Base-by-base conservation (phyloP, 805 yeast genomes). In the Kurtzmaniella fragi region DNA sequence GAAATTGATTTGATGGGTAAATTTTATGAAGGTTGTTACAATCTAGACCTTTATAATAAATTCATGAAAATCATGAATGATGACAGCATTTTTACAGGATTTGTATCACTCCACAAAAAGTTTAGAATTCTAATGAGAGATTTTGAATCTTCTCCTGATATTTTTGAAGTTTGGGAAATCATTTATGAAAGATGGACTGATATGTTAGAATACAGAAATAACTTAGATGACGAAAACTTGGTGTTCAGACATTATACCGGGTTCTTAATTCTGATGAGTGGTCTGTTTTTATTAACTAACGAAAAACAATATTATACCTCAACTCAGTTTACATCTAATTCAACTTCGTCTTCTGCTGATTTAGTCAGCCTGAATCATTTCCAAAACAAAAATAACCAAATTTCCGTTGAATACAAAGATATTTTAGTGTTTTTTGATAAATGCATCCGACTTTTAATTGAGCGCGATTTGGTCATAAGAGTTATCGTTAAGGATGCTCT, bases 401-500 rank as follows among this genome's bases (percentile, higher is more conserved):
- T 59, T 28, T 58, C 73, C 32, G 44, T 55, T 16, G 53, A 50
- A 12, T 61, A 67, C 29, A 20, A 20, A 20, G 25, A 20, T 20
- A 65, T 75, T 11, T 69, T 71, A 12, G 65, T 60, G 16, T 80
- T 80, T 42, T 68, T 77, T 34, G 71, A 64, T 37, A 74, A 62
- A 44, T 80, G 80, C 42, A 63, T 78, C 36, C 56, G 57, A 4
- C 59, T 78, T 53, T 56, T 80, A 29, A 65, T 71, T 9, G 70
- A 77, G 10, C 64, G 63, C 17, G 77, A 70, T 50, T 61, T 75
- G 41, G 71, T 77, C 4, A 70, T 80, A 0, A 69, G 95, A 44
- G 93, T 86, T 33, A 77, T 79, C 31, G 75, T 86, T 2, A 77
- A 82, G 43, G 95, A 86, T 46, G 78, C 86, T 2, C 57, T 88